Conservation (phyloP, 2,329 filamentous ascomycete genomes). For the Arthrobotrys conoides region DNA sequence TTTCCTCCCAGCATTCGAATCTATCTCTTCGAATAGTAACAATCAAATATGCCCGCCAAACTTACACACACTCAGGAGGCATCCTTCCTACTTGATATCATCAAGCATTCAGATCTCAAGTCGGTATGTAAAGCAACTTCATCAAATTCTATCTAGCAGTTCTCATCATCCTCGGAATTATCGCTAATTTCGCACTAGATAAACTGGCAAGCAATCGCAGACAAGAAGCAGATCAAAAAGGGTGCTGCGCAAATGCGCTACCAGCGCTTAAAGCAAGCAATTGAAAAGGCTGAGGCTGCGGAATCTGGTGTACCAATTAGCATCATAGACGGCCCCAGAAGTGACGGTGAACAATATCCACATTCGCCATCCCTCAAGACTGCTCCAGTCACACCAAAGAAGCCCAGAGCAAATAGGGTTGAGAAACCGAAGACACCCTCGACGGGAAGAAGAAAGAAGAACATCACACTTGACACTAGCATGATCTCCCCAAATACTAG, state of each 20-base stretch:
- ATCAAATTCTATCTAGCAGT: background rate
- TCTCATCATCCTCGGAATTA: background rate
- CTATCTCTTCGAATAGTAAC: background rate
- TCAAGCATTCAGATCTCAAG: constrained; percentile 59
- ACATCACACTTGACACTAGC: constrained; percentile 35
- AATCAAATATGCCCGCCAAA: constrained; percentile 57
- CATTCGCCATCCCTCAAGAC: constrained; percentile 25
- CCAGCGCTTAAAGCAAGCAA: constrained; percentile 55
- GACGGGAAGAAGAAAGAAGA: constrained; percentile 49
- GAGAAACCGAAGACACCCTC: constrained; percentile 57
- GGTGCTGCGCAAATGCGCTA: constrained; percentile 60
- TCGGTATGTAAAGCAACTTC: constrained; percentile 32
- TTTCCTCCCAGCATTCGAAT: background rate
- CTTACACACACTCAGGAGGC: constrained; percentile 55
- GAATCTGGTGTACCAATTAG: constrained; percentile 30
- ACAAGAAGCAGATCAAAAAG: constrained; percentile 60
- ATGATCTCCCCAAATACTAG: constrained; percentile 40
- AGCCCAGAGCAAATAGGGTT: constrained; percentile 51
- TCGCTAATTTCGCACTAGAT: constrained; percentile 29
- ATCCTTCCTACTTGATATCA: constrained; percentile 57
- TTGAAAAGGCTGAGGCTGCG: constrained; percentile 56
- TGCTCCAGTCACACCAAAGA: constrained; percentile 45
- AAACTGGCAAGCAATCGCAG: constrained; percentile 57
- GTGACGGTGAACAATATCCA: constrained; percentile 29
- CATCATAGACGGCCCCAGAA: constrained; percentile 24